A percentile compares a stretch with the other conserved stretches of the same genome.
Evolutionary conservation across 148 eudicot genomes (phyloP).

Genomic region (Cornus kousa): DNA sequence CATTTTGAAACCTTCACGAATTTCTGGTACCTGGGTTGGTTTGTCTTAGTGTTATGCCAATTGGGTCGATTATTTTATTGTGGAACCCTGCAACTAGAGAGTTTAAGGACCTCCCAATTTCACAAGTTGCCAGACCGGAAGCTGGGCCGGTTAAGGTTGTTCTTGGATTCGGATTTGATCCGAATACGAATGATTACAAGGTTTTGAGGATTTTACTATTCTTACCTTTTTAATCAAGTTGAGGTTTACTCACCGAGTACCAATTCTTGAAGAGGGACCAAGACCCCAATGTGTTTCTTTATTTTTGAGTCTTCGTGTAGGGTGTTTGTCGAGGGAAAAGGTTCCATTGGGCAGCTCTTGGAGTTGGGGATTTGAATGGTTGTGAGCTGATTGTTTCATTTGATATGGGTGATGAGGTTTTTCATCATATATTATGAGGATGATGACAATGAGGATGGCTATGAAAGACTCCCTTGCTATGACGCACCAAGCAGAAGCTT

Average conservation of each 20-base stretch:
- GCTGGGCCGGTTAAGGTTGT: constrained; percentile 8
- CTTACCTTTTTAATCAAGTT: neutral
- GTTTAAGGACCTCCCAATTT: constrained; percentile 5
- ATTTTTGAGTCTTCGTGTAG: constrained; percentile 1
- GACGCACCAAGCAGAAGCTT: neutral
- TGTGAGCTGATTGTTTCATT: neutral
- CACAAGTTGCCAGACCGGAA: neutral
- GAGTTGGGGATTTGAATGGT: constrained; percentile 9
- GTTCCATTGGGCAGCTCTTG: constrained; percentile 24
- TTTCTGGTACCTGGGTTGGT: constrained; percentile 23
- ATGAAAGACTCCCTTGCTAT: neutral
- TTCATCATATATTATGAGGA: neutral
- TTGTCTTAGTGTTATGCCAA: constrained; percentile 13
- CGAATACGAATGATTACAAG: constrained; percentile 10
- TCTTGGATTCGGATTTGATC: constrained; percentile 23
- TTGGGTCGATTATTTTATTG: constrained; percentile 14
- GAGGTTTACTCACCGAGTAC: constrained; percentile 21
- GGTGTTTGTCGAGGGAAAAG: neutral
- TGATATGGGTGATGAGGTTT: constrained; percentile 5
- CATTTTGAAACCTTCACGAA: neutral
- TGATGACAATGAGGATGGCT: neutral
- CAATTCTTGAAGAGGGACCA: constrained; percentile 9
- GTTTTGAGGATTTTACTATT: constrained; percentile 22
- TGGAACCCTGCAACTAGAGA: constrained; percentile 28
- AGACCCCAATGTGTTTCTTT: neutral